phyloP scores from a whole-genome alignment of 2,329 filamentous ascomycete species.

The Tolypocladium ovalisporum region DNA sequence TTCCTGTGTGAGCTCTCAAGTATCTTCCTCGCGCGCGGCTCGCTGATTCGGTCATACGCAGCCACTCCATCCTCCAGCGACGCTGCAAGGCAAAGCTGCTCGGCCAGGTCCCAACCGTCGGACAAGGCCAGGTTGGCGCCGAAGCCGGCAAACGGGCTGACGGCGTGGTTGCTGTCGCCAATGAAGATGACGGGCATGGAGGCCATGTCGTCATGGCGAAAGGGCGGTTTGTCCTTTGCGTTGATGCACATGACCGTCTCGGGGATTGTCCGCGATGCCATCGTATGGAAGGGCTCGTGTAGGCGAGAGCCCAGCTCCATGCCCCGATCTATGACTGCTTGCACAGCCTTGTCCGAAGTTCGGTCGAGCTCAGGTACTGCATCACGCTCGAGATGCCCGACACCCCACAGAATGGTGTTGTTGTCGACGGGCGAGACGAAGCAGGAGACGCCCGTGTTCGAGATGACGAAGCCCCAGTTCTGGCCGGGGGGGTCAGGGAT shows the following conservation, averaged over 20 bases:
- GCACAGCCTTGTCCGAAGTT: slow-evolving; percentile 9
- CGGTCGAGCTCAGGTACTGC: slow-evolving; percentile 6
- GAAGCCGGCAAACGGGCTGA: slow-evolving; percentile 36
- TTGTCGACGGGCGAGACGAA: slow-evolving; percentile 34
- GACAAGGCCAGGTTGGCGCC: slow-evolving; percentile 36
- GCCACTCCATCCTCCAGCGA: slow-evolving; percentile 15
- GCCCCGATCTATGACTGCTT: slow-evolving; percentile 19
- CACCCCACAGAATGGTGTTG: slow-evolving; percentile 27
- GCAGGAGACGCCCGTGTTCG: slow-evolving; percentile 25
- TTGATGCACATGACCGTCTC: slow-evolving; percentile 26
- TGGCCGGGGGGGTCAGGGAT: slow-evolving; percentile 20
- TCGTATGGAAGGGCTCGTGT: slow-evolving; percentile 25
- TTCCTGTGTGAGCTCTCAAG: slow-evolving; percentile 12
- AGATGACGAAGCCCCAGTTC: slow-evolving; percentile 30
- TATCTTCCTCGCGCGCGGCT: slow-evolving; percentile 19
- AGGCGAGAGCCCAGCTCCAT: slow-evolving; percentile 22
- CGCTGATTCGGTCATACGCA: slow-evolving; percentile 23
- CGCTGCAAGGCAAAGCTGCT: slow-evolving; percentile 19
- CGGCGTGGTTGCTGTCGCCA: slow-evolving; percentile 38
- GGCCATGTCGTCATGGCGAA: slow-evolving; percentile 20
- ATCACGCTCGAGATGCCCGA: slow-evolving; percentile 22
- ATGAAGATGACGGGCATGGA: slow-evolving; percentile 28
- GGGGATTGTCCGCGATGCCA: slow-evolving; percentile 27
- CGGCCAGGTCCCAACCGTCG: slow-evolving; percentile 35
- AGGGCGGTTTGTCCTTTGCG: slow-evolving; percentile 32